Percentiles rank a stretch among this genome's conserved stretches.
Conservation (phyloP, 2,329 filamentous ascomycete genomes). For the Colletotrichum godetiae region DNA sequence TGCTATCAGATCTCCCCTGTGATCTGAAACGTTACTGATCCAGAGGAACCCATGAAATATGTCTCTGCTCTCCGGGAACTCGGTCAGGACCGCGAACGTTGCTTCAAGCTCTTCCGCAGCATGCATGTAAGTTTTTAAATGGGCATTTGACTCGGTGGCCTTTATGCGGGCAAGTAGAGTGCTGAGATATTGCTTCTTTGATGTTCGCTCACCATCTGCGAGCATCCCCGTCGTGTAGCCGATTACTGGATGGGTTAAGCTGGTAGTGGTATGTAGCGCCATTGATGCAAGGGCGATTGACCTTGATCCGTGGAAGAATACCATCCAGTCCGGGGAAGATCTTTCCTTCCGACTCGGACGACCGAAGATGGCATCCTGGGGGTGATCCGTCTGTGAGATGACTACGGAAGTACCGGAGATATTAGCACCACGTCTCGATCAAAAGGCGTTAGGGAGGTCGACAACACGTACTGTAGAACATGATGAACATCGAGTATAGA, state of each 20-base stretch:
- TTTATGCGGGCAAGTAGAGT: background rate
- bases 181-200: background rate
- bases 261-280: background rate
- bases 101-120: background rate
- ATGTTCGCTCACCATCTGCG: background rate
- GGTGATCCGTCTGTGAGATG: conserved; percentile 4
- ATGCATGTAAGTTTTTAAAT: background rate
- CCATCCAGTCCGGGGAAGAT: background rate
- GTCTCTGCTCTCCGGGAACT: conserved; percentile 38
- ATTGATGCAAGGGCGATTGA: background rate
- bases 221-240: background rate
- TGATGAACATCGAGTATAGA: conserved; percentile 3
- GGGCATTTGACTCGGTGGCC: background rate
- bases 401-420: background rate
- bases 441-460: no score
- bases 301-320: background rate
- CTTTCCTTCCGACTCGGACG: background rate
- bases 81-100: background rate
- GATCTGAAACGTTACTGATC: conserved; percentile 47
- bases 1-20: conserved; percentile 43
- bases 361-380: conserved; percentile 6
- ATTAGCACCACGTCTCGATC: no score
- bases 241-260: conserved; percentile 2
- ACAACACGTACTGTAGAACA: background rate
- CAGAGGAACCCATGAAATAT: conserved; percentile 52